Base-by-base conservation (phyloP, 371 early-diverging fungal species). In the Dichotomocladium elegans region DNA sequence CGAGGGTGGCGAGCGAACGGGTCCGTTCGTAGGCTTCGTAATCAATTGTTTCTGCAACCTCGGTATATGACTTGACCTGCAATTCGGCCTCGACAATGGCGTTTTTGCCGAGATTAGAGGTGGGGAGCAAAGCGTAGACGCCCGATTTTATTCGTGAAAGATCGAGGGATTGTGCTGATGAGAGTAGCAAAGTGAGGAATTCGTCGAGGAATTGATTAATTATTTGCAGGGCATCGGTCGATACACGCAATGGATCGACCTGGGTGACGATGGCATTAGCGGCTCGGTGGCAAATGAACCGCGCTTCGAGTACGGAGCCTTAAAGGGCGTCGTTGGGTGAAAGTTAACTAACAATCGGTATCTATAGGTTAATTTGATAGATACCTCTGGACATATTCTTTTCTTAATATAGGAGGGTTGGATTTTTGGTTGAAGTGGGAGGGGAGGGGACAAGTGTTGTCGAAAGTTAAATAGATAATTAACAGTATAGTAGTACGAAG, bases 11-110 rank as follows among this genome's bases (percentile, higher is more conserved):
- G 46, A 50, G 21, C 8, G 15, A 9, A 19, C 72, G 53, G 58
- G 72, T 65, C 10, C 62, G 55, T 50, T 75, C 76, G 58, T 75
- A 75, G 3, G 42, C 49, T 7, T 60, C 59, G 31, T 59, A 61
- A 15, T 70, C 68, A 10, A 58, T 60, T 28, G 65, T 63, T 3
- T 48, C 49, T 17, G 67, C 67, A 43, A 67, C 68, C 48, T 78
- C 80, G 0, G 74, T 63, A 52, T 72, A 80, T 12, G 72, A 65
- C 58, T 81, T 82, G 3, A 82, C 63, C 49, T 84, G 81, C 6
- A 82, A 58, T 51, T 84, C 85, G n/a, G 85, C 82, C 63, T 84
- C 85, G 12, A 80, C 77, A 41, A 84, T 70, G n/a, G 82, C 77
- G 51, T 79, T 79, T 60, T 79, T 80, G 21, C 85, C 85, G 3